Evolutionary conservation across 2,329 filamentous ascomycete species (phyloP), one percentile per base, ranked within the genome.

Genomic region (Diplodia scrobiculata): DNA sequence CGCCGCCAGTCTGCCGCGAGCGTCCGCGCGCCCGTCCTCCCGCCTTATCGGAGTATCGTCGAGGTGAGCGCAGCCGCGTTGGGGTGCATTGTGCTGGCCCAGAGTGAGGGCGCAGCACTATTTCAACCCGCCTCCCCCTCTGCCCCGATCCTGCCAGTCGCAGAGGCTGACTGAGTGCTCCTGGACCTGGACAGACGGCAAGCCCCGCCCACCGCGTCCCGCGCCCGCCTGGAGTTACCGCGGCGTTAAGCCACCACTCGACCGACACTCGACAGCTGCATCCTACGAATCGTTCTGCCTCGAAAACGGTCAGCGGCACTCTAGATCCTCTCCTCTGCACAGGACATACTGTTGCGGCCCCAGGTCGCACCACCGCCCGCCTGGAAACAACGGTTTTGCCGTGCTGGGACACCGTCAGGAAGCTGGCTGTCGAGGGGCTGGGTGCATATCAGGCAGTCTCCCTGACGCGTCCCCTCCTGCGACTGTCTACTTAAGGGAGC

Each of bases 241-340:
- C 65, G 65, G 65, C 65, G 65, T 66, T 63, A 66, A 66, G 48
- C 34, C 55, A 27, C 53, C 58, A 5, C 19, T 63, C 55, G 65
- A 53, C 55, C 48, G 65, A 63, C 21, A 14, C 29, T 47, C 48
- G 52, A 50, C 29, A 63, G 29, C 25, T 29, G 14, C 60, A 48
- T 11, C 5, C 11, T 5, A 14, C 25, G 14, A n/a, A 36, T 50
- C 48, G 27, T 34, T 53, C 60, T 10, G 25, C 41, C 60, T 27
- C 29, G 11, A 27, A n/a, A 17, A 45, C 45, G 11, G 58, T 50
- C 45, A 62, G 58, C 58, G n/a, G 10, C 14, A 2, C 41, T 14
- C 21, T 5, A 11, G 13, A 5, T 36, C n/a, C 7, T 17, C n/a
- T 14, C 21, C 27, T 14, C 29, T 9, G 58, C 21, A n/a, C 27